Percentiles rank a stretch among this genome's conserved stretches.
Evolutionary conservation across 177 flowering plant species (phyloP).

Genomic region (Telopea speciosissima): DNA sequence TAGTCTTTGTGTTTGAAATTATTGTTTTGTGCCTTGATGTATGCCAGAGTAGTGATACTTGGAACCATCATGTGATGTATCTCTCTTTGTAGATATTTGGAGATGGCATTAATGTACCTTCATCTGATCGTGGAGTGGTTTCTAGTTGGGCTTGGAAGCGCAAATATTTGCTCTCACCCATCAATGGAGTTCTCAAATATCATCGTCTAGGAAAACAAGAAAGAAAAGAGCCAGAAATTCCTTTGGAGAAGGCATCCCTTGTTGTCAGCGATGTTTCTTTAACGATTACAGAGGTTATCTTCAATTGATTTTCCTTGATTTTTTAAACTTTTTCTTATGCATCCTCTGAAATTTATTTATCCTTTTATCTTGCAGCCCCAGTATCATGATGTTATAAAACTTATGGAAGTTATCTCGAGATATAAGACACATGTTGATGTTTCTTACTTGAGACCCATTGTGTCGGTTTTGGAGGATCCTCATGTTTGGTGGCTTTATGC

Average conservation of each 20-base stretch:
- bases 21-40: not conserved
- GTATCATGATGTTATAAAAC: conserved; percentile 90
- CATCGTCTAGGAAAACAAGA: conserved; percentile 97
- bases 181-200: conserved; percentile 84
- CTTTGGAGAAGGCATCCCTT: conserved; percentile 89
- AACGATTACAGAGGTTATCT: conserved; percentile 75
- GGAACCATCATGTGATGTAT: not conserved
- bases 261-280: conserved; percentile 70
- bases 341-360: conserved; percentile 1
- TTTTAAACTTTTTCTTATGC: not conserved
- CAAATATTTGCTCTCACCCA: conserved; percentile 78
- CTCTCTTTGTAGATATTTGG: conserved; percentile 66
- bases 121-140: conserved; percentile 18
- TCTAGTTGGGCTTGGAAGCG: conserved; percentile 72
- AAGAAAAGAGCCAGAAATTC: conserved; percentile 71
- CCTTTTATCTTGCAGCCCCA: conserved; percentile 52
- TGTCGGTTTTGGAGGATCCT: conserved; percentile 48
- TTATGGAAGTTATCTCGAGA: conserved; percentile 79
- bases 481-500: conserved; percentile 92
- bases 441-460: conserved; percentile 80
- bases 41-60: not conserved
- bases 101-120: conserved; percentile 83
- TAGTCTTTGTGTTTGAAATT: conserved; percentile 17
- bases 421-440: conserved; percentile 73
- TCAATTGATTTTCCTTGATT: not conserved